Evolutionary conservation across 108 stramenopile species (phyloP).

Genomic region (Aurantiochytrium sp.): DNA sequence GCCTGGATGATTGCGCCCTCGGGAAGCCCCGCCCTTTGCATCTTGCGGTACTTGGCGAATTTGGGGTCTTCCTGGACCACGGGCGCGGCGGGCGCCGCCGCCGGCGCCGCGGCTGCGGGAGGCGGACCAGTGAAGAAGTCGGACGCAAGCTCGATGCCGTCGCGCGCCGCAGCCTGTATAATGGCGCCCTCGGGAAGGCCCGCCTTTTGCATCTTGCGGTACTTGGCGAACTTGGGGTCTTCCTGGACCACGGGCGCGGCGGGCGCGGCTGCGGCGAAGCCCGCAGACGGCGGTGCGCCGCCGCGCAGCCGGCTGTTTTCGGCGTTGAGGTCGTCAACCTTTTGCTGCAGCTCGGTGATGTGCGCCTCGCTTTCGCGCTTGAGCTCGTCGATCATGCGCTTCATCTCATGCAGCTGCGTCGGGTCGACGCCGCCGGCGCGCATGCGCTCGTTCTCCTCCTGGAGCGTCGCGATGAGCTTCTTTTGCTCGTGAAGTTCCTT

Average conservation of each 20-base stretch:
- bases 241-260: neutral
- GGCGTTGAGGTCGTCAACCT: neutral
- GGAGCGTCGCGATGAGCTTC: neutral
- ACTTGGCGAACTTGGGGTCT: constrained; percentile 12
- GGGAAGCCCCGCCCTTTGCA: constrained; percentile 14
- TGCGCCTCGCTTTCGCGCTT: neutral
- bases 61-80: constrained; percentile 8
- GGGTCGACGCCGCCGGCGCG: neutral
- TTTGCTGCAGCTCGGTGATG: neutral
- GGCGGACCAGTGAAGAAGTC: neutral
- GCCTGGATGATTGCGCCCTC: constrained; percentile 19
- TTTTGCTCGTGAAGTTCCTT: constrained; percentile 1
- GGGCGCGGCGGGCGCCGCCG: neutral
- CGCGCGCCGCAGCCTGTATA: neutral
- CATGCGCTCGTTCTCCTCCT: constrained; percentile 22
- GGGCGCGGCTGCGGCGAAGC: neutral
- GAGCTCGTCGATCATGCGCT: constrained; percentile 24
- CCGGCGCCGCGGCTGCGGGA: neutral
- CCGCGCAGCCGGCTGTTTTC: neutral
- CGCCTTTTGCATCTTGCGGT: constrained; percentile 23
- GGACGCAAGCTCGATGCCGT: neutral
- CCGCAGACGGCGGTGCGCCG: neutral
- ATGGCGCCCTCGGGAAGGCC: constrained; percentile 25
- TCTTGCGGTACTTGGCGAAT: neutral
- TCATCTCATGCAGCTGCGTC: neutral